Percentiles rank a stretch among this genome's conserved stretches.
phyloP scores from a whole-genome alignment of 441 rosid genomes.

The California macrophylla region DNA sequence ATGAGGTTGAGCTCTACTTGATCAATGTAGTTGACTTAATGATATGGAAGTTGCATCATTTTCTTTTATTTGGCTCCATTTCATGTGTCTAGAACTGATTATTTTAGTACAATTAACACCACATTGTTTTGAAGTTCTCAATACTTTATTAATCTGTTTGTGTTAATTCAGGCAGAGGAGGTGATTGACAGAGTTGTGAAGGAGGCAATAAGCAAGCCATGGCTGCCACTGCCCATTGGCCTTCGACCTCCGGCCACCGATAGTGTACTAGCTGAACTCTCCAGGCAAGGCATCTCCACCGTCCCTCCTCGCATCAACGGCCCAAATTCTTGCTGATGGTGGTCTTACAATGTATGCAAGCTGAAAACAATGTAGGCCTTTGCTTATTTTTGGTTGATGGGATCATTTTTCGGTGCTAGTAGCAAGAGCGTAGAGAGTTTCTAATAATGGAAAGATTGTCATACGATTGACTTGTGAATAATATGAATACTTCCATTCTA shows the following conservation, averaged over 20 bases:
- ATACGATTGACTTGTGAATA: background rate
- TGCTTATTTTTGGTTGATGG: background rate
- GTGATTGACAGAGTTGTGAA: conserved; percentile 62
- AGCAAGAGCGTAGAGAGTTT: background rate
- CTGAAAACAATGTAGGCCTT: background rate
- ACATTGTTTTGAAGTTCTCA: background rate
- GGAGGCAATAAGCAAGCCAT: conserved; percentile 83
- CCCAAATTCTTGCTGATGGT: conserved; percentile 21
- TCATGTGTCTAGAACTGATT: no score
- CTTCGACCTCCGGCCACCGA: conserved; percentile 78
- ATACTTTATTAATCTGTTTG: background rate
- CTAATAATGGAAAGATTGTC: background rate
- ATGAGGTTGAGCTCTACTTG: no score
- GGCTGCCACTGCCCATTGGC: conserved; percentile 84
- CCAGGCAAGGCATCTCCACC: conserved; percentile 63
- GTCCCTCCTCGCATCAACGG: conserved; percentile 39
- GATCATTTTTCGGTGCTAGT: background rate
- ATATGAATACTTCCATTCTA: background rate
- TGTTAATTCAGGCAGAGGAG: conserved; percentile 56
- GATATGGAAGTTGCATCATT: no score
- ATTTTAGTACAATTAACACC: no score
- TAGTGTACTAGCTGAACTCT: conserved; percentile 65
- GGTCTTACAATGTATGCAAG: no score
- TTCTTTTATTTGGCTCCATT: background rate
- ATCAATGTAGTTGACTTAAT: no score